Evolutionary conservation across 164 flowering plant genomes (phyloP).

Genomic region (Protea cynaroides): DNA sequence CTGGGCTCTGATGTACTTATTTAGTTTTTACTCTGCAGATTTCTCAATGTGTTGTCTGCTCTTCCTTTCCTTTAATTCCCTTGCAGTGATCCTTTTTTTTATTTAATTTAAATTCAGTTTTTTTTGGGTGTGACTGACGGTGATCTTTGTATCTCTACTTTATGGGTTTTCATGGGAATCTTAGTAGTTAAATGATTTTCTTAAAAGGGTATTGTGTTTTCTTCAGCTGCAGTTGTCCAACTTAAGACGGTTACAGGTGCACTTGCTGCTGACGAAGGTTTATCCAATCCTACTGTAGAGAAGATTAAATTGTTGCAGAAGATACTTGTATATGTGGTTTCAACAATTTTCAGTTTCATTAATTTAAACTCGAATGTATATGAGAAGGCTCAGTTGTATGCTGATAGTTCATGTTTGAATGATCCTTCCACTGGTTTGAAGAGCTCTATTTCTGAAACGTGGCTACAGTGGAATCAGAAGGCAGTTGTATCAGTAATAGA

Average conservation of each 20-base stretch:
- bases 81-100: no score
- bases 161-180: no score
- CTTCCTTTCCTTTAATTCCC: no score
- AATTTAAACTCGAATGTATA: conserved; percentile 36
- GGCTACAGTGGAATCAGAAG: conserved; percentile 71
- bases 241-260: conserved; percentile 65
- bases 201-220: conserved; percentile 13
- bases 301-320: conserved; percentile 51
- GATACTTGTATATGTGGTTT: conserved; percentile 66
- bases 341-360: conserved; percentile 59
- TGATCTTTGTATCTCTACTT: no score
- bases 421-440: conserved; percentile 29
- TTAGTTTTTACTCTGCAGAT: no score
- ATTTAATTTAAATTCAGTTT: no score
- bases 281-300: conserved; percentile 37
- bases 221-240: conserved; percentile 84
- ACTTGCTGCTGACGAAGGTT: conserved; percentile 55
- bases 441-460: conserved; percentile 30
- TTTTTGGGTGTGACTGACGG: no score
- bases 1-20: no score
- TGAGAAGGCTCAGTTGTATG: conserved; percentile 31
- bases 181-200: not conserved
- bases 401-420: conserved; percentile 14
- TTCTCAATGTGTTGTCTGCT: no score
- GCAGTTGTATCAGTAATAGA: conserved; percentile 90